These are phyloP conservation scores for Zygotorulaspora florentina DNA, from an alignment of 805 yeast genomes.

Conservation along the genomic window DNA sequence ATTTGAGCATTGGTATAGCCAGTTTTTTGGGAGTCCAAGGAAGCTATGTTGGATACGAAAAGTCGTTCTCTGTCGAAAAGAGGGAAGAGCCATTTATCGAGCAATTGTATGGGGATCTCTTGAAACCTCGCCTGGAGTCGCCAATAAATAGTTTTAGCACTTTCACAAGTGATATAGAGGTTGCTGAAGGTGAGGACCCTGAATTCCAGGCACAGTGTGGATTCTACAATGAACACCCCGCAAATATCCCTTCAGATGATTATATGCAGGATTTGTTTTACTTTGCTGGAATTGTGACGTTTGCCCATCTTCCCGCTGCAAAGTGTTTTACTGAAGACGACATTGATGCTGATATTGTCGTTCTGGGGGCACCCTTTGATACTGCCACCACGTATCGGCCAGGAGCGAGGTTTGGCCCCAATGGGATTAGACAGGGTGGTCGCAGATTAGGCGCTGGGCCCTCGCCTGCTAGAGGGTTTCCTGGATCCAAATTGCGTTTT, in stretches of 20 bases:
- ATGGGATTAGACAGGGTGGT: slow-evolving; percentile 45
- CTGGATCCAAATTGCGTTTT: slow-evolving; percentile 36
- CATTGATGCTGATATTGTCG: slow-evolving; percentile 44
- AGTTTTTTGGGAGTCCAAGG: not conserved
- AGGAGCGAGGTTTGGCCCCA: slow-evolving; percentile 59
- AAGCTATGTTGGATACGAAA: not conserved
- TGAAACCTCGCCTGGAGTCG: slow-evolving; percentile 7
- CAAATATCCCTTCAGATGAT: slow-evolving; percentile 13
- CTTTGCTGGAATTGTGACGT: slow-evolving; percentile 16
- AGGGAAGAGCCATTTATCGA: slow-evolving; percentile 4
- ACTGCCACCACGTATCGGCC: slow-evolving; percentile 53
- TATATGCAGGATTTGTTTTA: slow-evolving; percentile 9
- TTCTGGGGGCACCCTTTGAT: slow-evolving; percentile 58
- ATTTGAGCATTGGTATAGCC: too few species aligned
- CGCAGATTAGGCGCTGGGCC: slow-evolving; percentile 44
- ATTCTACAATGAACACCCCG: slow-evolving; percentile 12
- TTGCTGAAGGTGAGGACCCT: slow-evolving; percentile 11
- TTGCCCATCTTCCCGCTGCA: slow-evolving; percentile 16
- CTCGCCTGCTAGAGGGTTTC: slow-evolving; percentile 39
- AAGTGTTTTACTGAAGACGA: slow-evolving; percentile 12
- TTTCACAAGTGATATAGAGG: not conserved
- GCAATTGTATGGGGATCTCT: slow-evolving; percentile 12
- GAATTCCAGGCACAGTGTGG: slow-evolving; percentile 17
- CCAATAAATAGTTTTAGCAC: not conserved
- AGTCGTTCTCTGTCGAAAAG: not conserved